Conservation (phyloP, 495 filamentous ascomycete species). For the Glonium stellatum region DNA sequence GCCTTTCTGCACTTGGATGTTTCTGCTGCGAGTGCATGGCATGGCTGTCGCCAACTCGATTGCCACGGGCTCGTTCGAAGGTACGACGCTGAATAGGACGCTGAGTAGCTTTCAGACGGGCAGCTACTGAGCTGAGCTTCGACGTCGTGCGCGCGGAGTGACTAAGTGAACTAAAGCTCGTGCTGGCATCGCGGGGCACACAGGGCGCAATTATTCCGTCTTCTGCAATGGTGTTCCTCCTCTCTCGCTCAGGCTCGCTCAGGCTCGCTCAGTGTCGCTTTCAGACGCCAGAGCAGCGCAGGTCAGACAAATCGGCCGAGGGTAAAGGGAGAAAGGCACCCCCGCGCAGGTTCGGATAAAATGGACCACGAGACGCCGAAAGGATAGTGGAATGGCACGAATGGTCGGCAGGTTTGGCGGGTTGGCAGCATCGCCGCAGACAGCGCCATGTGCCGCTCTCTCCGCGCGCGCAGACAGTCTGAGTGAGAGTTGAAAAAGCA, state of each 20-base stretch:
- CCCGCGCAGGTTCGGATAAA: slow-evolving; percentile 1
- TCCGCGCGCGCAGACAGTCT: too few relatives aligned
- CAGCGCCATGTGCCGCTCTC: too few relatives aligned
- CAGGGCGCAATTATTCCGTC: background rate
- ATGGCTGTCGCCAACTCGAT: background rate
- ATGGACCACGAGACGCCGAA: background rate
- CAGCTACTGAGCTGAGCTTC: background rate
- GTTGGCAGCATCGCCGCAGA: background rate
- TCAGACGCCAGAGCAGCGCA: background rate
- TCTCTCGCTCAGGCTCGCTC: too few relatives aligned
- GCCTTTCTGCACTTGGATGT: background rate
- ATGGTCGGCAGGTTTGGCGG: too few relatives aligned
- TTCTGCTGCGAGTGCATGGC: background rate
- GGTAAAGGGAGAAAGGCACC: background rate
- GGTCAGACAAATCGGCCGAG: background rate
- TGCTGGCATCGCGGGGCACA: background rate
- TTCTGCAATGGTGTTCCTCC: background rate
- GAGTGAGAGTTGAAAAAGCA: too few relatives aligned
- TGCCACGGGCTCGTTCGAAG: background rate
- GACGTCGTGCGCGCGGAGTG: background rate
- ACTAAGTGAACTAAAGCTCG: background rate
- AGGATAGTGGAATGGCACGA: background rate
- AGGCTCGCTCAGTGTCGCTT: too few relatives aligned
- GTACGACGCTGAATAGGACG: too few relatives aligned
- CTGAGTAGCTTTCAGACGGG: too few relatives aligned